Conservation (phyloP, 1,284 basidiomycete species). For the Rhizoctonia solani region DNA sequence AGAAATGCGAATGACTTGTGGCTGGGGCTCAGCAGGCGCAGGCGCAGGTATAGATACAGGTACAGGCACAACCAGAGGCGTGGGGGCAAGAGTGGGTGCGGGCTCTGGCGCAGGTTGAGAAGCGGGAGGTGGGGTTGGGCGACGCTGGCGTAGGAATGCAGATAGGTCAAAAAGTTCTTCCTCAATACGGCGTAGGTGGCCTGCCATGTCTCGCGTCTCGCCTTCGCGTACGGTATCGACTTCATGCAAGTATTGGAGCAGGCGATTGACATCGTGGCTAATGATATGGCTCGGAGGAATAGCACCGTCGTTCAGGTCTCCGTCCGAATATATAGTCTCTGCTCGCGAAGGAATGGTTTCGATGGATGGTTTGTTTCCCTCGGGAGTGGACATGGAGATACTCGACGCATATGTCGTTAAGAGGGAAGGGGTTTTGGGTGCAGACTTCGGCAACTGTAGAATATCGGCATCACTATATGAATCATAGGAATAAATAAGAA, state of each 20-base stretch:
- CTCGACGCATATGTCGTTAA: slow-evolving; percentile 53
- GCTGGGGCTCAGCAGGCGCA: neutral
- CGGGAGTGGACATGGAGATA: slow-evolving; percentile 58
- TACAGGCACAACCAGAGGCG: neutral
- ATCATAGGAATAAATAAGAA: neutral
- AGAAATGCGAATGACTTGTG: neutral
- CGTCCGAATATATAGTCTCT: slow-evolving; percentile 55
- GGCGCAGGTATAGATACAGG: slow-evolving; percentile 11
- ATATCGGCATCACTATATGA: slow-evolving; percentile 43
- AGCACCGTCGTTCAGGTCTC: slow-evolving; percentile 34
- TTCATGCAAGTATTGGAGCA: slow-evolving; percentile 66
- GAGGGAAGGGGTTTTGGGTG: slow-evolving; percentile 44
- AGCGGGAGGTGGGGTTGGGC: slow-evolving; percentile 23
- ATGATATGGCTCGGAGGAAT: slow-evolving; percentile 52
- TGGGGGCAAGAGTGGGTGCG: slow-evolving; percentile 5
- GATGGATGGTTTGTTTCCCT: slow-evolving; percentile 61
- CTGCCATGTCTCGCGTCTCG: slow-evolving; percentile 63
- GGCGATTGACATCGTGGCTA: slow-evolving; percentile 65
- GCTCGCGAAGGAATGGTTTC: slow-evolving; percentile 60
- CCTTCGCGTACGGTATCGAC: slow-evolving; percentile 60
- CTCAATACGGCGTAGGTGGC: slow-evolving; percentile 63
- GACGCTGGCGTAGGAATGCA: slow-evolving; percentile 36
- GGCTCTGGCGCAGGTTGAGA: slow-evolving; percentile 10
- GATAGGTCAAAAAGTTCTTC: slow-evolving; percentile 62
- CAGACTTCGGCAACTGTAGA: slow-evolving; percentile 47